These are phyloP conservation scores for Colletotrichum sp. DNA, from an alignment of 2,329 filamentous ascomycete species.

Conservation along the genomic window DNA sequence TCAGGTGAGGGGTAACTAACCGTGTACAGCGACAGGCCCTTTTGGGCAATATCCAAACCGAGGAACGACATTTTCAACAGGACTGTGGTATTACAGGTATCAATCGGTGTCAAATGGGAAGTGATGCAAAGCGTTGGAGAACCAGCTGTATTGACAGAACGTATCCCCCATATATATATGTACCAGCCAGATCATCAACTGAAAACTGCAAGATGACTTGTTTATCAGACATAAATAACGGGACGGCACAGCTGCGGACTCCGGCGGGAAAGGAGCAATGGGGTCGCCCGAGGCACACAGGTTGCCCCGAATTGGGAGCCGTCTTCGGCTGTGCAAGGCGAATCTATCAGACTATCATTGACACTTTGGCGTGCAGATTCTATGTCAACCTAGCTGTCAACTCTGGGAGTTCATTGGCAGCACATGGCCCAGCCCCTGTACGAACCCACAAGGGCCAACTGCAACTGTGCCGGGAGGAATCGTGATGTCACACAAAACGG, in stretches of 20 bases:
- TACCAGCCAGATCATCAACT: neutral
- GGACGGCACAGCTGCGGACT: neutral
- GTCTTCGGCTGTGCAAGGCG: neutral
- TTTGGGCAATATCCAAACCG: conserved; percentile 38
- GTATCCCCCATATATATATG: neutral
- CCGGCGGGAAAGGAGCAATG: neutral
- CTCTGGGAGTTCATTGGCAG: neutral
- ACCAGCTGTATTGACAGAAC: neutral
- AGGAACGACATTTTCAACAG: conserved; percentile 24
- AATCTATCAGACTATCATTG: neutral
- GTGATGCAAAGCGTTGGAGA: neutral
- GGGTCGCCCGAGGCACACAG: neutral
- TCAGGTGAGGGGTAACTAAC: conserved; percentile 25
- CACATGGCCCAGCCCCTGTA: neutral
- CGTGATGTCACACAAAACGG: conserved; percentile 16
- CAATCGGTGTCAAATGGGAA: neutral
- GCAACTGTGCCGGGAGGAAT: neutral
- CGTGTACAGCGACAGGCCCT: conserved; percentile 36
- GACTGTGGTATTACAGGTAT: neutral
- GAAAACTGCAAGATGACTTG: neutral
- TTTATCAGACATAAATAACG: neutral
- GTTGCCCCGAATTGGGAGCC: neutral
- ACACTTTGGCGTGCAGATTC: neutral
- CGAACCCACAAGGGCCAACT: neutral
- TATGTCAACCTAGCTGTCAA: neutral